Percentiles rank a stretch among this genome's conserved stretches.
Conservation (phyloP, 148 eudicot species). For the Rhododendron molle region DNA sequence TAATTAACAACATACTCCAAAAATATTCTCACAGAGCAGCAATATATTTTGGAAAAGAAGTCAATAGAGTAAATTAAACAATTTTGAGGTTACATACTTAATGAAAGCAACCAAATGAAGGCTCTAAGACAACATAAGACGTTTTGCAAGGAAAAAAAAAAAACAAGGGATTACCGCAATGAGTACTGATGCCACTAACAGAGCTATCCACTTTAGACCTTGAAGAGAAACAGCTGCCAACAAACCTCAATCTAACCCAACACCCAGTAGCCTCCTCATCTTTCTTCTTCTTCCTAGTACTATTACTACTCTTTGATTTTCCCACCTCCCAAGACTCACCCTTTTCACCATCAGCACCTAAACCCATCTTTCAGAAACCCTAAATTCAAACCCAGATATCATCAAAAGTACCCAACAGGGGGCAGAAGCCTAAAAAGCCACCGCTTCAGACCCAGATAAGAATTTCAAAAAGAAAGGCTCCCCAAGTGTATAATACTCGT, state of each 20-base stretch:
- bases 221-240: conserved; percentile 80
- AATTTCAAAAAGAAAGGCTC: background rate
- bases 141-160: background rate
- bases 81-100: background rate
- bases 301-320: conserved; percentile 47
- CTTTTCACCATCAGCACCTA: conserved; percentile 46
- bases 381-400: conserved; percentile 33
- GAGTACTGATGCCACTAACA: conserved; percentile 68
- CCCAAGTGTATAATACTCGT: background rate
- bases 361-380: conserved; percentile 54
- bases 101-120: background rate
- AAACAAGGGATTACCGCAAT: conserved; percentile 39
- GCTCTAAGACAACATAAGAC: background rate
- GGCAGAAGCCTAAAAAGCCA: background rate
- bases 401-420: conserved; percentile 22
- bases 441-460: conserved; percentile 9
- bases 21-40: background rate
- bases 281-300: conserved; percentile 28
- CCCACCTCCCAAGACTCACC: conserved; percentile 57
- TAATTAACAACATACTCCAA: background rate
- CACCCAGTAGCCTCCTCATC: conserved; percentile 62
- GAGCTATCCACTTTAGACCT: conserved; percentile 96
- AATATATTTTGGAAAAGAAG: conserved; percentile 19
- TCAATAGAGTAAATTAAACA: background rate
- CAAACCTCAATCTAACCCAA: conserved; percentile 74